Evolutionary conservation across 352 stramenopile genomes (phyloP), one percentile per base, ranked within the genome.

Genomic region (Pilasporangium apinafurcum): DNA sequence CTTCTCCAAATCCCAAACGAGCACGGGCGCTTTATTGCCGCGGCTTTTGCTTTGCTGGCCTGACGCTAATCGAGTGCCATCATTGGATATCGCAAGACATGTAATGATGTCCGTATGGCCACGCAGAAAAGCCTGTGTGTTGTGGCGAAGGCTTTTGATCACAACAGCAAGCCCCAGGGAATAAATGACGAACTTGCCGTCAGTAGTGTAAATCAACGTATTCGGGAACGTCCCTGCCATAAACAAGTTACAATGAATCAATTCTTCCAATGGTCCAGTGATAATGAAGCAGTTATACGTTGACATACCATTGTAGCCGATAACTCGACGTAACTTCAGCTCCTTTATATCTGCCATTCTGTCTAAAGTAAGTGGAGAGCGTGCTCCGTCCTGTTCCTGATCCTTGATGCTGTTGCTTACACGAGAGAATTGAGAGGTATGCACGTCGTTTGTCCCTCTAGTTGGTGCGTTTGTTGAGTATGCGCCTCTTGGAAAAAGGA

Each of bases 21-120:
- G 79, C n/a, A 98, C 69, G 17, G 96, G 85, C 32, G 93, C 91
- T 48, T 91, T 90, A 63, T 97, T 98, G 30, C 96, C 91, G n/a
- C 91, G 84, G 51, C 83, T 93, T 42, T 95, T 89, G 52, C 76
- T 92, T 53, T 91, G 70, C 60, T 98, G 94, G 26, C 94, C 92
- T 0, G 78, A 89, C 28, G 91, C 93, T 30, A 98, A 71, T 26
- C 70, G 81, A 1, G 56, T 68, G 22, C 92, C 92, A 50, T 98
- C 87, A 43, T 93, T 92, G 5, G 89, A 97, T 32, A 98, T 59
- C 4, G 86, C 78, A 20, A 98, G 50, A 35, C 89, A 97, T 20
- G 86, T 96, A 53, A 98, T 93, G 24, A 90, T 77, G 53, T 97
- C 83, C 16, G 85, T 92, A 65, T 97, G 91, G 28, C 86, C 92